A percentile compares a stretch with the other conserved stretches of the same genome.
phyloP scores from a whole-genome alignment of 225 moss, liverwort and hornwort species.

The Thuidium tamariscinum region DNA sequence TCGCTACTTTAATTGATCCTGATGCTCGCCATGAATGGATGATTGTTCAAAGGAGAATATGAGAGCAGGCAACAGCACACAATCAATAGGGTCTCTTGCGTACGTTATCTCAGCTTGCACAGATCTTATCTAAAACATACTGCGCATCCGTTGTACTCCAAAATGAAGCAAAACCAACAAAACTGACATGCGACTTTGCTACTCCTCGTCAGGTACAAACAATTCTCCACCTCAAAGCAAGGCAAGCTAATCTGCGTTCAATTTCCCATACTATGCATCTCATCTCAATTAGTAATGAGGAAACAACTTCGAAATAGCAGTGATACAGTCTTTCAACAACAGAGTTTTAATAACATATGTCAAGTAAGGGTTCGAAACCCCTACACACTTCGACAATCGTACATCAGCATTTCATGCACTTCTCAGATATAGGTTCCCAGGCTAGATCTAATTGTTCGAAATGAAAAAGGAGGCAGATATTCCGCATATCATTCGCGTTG shows the following conservation, averaged over 20 bases:
- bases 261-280: not conserved
- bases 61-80: not conserved
- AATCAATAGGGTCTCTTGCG: too few species aligned
- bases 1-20: not conserved
- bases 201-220: too few species aligned
- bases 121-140: not conserved
- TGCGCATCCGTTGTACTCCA: too few species aligned
- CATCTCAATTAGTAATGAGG: not conserved
- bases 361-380: not conserved
- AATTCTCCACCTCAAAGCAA: not conserved
- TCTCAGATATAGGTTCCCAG: not conserved
- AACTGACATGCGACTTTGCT: not conserved
- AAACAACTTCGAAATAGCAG: not conserved
- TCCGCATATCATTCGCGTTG: not conserved
- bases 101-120: not conserved
- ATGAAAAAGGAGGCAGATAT: not conserved
- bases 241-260: not conserved
- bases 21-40: not conserved
- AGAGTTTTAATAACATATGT: not conserved
- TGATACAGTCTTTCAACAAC: not conserved
- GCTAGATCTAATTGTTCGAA: not conserved
- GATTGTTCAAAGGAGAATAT: not conserved
- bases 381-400: not conserved
- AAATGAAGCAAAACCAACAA: not conserved
- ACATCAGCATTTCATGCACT: not conserved